Conservation (phyloP, 2,329 filamentous ascomycete species). For the Furcasterigmium furcatum region DNA sequence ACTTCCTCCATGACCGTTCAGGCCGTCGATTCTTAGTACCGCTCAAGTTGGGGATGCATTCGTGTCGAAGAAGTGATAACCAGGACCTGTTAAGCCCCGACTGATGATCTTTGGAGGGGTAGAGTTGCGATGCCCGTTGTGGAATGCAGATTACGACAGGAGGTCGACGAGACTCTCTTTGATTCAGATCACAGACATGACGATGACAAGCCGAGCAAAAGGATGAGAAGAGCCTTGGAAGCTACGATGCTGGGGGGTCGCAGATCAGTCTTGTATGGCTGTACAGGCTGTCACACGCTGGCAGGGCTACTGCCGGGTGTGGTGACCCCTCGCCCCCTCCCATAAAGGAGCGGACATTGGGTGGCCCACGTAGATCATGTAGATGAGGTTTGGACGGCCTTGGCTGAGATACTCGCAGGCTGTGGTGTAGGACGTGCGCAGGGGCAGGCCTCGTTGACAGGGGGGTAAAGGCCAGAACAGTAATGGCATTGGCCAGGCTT, state of each 20-base stretch:
- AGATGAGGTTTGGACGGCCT: conserved; percentile 1
- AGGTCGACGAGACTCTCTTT: background rate
- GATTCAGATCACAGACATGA: background rate
- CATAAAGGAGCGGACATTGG: conserved; percentile 1
- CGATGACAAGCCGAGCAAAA: background rate
- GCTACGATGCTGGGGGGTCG: background rate
- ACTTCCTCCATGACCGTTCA: background rate
- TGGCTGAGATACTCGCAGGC: background rate
- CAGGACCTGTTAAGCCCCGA: background rate
- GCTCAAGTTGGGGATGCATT: no score
- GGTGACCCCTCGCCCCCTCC: no score
- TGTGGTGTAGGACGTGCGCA: background rate
- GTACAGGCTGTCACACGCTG: background rate
- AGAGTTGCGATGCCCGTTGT: background rate
- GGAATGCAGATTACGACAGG: background rate
- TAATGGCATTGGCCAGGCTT: background rate
- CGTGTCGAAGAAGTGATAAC: background rate
- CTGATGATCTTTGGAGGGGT: no score
- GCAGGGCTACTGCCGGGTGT: background rate
- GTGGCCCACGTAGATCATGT: conserved; percentile 5
- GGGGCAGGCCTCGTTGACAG: background rate
- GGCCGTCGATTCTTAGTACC: no score
- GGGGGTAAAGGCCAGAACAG: background rate
- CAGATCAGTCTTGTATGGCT: conserved; percentile 2
- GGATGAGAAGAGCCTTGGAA: background rate